Base-by-base conservation (phyloP, 352 stramenopile genomes). In the Pythium sukuiense region DNA sequence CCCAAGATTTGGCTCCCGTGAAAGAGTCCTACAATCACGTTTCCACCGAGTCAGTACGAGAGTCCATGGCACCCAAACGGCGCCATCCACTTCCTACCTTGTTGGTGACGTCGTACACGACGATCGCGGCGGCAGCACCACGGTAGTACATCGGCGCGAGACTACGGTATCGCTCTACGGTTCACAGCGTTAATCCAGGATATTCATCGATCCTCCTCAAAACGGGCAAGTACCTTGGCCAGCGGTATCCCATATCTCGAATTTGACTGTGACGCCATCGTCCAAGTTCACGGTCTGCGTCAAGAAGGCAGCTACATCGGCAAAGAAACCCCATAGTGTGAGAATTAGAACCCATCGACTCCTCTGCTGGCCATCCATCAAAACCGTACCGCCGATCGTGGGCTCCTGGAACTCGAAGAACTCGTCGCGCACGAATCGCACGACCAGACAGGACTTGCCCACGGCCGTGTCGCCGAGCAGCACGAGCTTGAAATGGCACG, bases 401-500 rank as follows among this genome's bases (percentile, higher is more conserved):
- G 95, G 93, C 79, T 99, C 96, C 75, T 99, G 97, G 75, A 99
- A 99, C 82, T 99, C 97, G 73, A 99, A 99, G 81, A 99, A 99
- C 76, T 99, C 97, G 80, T 99, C 97, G 63, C 97, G 83, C 27
- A 99, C 97, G 73, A 99, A 99, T 61, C 98, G 87, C 61, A 99
- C 97, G 55, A 99, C 98, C 7, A 99, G 85, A 87, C 97, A 99
- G 5, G 97, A 99, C 76, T 99, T 99, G 54, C 98, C 98, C 24
- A 99, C 98, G 46, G 96, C 97, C 39, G 97, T 99, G 77, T 99
- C 97, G 54, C 98, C 98, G 4, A 99, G 88, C 55, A 99, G 88
- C 41, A 99, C 98, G 9, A 99, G 85, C 85, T 99, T 99, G 76
- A 99, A 99, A 85, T 99, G 97, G 63, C 85, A 95, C 50, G 87